Evolutionary conservation across 768 basidiomycete species (phyloP).

Genomic region (Fomitopsis pulvina): DNA sequence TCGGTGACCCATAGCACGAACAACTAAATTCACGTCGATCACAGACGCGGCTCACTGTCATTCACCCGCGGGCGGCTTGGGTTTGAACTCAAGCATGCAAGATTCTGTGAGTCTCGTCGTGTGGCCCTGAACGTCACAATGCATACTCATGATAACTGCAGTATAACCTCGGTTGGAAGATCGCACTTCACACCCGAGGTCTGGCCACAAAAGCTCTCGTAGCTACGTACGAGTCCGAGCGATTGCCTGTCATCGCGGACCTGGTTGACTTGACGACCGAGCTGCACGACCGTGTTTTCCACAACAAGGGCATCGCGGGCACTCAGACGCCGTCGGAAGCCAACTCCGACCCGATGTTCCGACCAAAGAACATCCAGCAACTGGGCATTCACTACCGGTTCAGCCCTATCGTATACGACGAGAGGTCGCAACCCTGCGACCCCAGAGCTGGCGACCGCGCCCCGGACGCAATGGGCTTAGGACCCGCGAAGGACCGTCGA

Average conservation of each 20-base stretch:
- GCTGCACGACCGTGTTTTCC: slow-evolving; percentile 6
- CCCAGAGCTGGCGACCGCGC: slow-evolving; percentile 40
- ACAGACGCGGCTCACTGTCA: slow-evolving; percentile 42
- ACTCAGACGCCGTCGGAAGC: background rate
- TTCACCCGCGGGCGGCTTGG: slow-evolving; percentile 35
- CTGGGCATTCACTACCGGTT: slow-evolving; percentile 49
- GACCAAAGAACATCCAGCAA: slow-evolving; percentile 27
- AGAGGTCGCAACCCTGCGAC: slow-evolving; percentile 12
- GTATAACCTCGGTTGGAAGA: slow-evolving; percentile 25
- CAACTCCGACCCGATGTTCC: slow-evolving; percentile 6
- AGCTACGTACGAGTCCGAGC: slow-evolving; percentile 21
- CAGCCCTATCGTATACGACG: slow-evolving; percentile 41
- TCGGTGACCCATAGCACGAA: background rate
- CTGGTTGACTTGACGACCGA: slow-evolving; percentile 20
- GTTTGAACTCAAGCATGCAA: slow-evolving; percentile 22
- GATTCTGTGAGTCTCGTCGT: slow-evolving; percentile 13
- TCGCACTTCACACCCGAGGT: slow-evolving; percentile 21
- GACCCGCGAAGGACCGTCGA: too few relatives aligned
- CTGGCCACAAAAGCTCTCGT: slow-evolving; percentile 20
- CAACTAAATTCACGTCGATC: background rate
- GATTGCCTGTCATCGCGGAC: slow-evolving; percentile 23
- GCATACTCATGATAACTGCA: background rate
- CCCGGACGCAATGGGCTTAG: slow-evolving; percentile 31
- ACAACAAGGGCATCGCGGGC: background rate
- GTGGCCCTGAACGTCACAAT: background rate